Percentiles rank a stretch among this genome's conserved stretches.
These are phyloP conservation scores for Phytopythium montanum DNA, from an alignment of 352 stramenopile species.

Conservation along the genomic window DNA sequence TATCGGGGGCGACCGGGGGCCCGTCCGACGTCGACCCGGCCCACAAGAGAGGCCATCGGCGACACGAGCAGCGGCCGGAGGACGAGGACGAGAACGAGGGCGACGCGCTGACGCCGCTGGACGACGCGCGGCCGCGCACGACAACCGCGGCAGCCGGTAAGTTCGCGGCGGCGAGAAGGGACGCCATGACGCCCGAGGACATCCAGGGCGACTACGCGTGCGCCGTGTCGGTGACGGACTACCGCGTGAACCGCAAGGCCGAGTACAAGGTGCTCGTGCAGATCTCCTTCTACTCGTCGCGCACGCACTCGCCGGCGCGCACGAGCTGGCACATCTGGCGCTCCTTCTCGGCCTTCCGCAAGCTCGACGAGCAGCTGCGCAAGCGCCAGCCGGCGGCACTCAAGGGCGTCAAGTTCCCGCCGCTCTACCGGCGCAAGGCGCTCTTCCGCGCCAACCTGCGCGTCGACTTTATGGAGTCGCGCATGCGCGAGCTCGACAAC, in stretches of 20 bases:
- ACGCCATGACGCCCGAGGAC: conserved; percentile 68
- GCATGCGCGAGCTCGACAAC: conserved; percentile 69
- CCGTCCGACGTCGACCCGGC: background rate
- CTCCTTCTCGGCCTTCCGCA: conserved; percentile 73
- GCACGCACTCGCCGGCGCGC: conserved; percentile 51
- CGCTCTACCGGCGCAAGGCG: conserved; percentile 59
- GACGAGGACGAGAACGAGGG: no score
- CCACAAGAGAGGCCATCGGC: background rate
- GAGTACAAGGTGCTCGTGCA: conserved; percentile 79
- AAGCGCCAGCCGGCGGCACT: conserved; percentile 67
- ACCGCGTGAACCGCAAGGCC: conserved; percentile 72
- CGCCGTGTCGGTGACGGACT: conserved; percentile 59
- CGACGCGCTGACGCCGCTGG: background rate
- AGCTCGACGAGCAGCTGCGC: conserved; percentile 77
- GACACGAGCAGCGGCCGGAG: no score
- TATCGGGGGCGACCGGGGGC: background rate
- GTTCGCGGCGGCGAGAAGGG: background rate
- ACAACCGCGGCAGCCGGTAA: background rate
- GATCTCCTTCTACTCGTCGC: conserved; percentile 73
- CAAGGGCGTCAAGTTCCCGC: conserved; percentile 85
- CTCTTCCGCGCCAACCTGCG: conserved; percentile 67
- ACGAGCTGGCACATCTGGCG: conserved; percentile 86
- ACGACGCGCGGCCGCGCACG: background rate
- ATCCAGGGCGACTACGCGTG: conserved; percentile 78
- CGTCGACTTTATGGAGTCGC: conserved; percentile 56